Evolutionary conservation across 2,329 filamentous ascomycete species (phyloP), one percentile per base, ranked within the genome.

Genomic region (Epicoccum nigrum): DNA sequence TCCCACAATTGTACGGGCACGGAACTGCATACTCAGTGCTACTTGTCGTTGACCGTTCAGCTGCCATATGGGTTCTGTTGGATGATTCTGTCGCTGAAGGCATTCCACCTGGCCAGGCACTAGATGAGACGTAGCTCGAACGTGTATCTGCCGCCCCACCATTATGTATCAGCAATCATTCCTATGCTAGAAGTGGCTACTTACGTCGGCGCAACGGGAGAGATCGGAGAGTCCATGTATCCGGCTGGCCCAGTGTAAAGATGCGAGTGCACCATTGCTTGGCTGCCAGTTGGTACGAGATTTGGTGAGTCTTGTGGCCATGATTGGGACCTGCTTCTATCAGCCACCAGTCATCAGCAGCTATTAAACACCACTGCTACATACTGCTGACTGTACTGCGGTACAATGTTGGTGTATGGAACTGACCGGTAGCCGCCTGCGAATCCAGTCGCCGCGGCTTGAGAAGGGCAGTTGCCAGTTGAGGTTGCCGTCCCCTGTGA

Each of bases 1-100:
- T 58, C 0, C 63, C 64, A 37, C 65, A 68, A 8, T 45, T 35
- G 46, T 65, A 59, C 5, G 63, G 63, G 42, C 63, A 65, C 12
- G 44, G 51, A 1, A 64, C 46, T 12, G 25, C 43, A 27, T 48
- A 50, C 17, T 59, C 47, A n/a, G 27, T 27, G 15, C 23, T 23
- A 7, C 39, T 34, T 7, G n/a, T 27, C 4, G 42, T 21, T 12
- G 35, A n/a, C 9, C 33, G 34, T 20, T 17, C 43, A 4, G 9
- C 17, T 9, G 33, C 12, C 17, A 13, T 16, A 2, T 27, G 23
- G 9, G 45, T 31, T 33, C 28, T 32, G 13, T n/a, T 39, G 8
- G 35, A 15, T 3, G 49, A 23, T 3, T 13, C 38, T 15, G 20
- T 6, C 8, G 17, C n/a, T 19, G 19, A 28, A 17, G 20, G 28